Evolutionary conservation across 345 rosid genomes (phyloP), one percentile per base, ranked within the genome.

Genomic region (Euphorbia tirucalli): DNA sequence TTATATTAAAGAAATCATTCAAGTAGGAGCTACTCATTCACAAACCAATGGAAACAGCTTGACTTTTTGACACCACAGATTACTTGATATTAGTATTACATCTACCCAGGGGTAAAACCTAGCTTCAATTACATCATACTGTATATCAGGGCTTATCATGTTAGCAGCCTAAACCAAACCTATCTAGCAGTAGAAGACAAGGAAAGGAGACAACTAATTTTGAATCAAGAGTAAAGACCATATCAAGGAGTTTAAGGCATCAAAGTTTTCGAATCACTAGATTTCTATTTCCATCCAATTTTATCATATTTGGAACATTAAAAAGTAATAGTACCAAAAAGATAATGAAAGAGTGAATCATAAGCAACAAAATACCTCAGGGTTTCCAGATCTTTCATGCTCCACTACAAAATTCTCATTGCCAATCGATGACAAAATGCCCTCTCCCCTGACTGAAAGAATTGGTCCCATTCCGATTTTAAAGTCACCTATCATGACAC

Each of bases 401-500:
- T 90, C 92, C 52, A 92, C 83, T 15, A 82, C 11, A 62, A 94
- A 92, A 71, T 85, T 88, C 49, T 88, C 93, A 73, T 87, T 87
- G 58, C 82, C 79, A 80, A 74, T 78, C 97, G 88, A 90, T 22
- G 96, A 88, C n/a, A 90, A 28, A 62, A 87, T 74, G 69, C 86
- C 75, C 75, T 95, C 97, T 37, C 96, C 97, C 62, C 85, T 87
- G 25, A 83, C 87, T 5, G 87, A 83, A 69, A 95, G 85, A 93
- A 92, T 72, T 32, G 90, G 77, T 46, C 88, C 87, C 37, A 85
- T 70, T 39, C 83, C 83, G 8, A 64, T 80, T 59, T 74, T 73
- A 57, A 79, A 89, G 35, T 83, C 89, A 65, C 83, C 96, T 93
- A 88, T 54, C 71, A 85, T 0, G 63, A 10, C 19, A 39, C 0